These are phyloP conservation scores for Chlorella sp. DNA, from an alignment of 139 green algal species.

Conservation along the genomic window DNA sequence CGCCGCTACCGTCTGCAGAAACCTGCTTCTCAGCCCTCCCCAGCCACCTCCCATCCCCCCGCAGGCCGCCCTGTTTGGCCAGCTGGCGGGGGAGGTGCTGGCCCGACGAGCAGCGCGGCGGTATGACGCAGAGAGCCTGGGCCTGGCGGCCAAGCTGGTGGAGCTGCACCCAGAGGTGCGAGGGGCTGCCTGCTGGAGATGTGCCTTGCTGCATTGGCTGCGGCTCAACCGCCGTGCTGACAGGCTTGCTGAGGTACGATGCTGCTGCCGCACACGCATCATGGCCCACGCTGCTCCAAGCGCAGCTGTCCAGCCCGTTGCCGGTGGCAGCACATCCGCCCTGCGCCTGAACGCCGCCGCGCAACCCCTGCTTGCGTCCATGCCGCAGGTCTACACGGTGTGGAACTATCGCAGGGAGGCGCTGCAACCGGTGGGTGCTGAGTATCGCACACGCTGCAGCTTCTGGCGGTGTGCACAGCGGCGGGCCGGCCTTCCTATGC, in stretches of 20 bases:
- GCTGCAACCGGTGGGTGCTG: slow-evolving; percentile 41
- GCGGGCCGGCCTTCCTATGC: no score
- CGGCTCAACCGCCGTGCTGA: no score
- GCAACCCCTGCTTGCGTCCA: no score
- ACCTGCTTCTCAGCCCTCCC: neutral
- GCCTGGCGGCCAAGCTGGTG: slow-evolving; percentile 63
- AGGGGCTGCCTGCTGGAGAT: neutral
- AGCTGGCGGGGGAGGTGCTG: slow-evolving; percentile 68
- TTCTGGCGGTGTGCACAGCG: no score
- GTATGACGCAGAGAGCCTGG: slow-evolving; percentile 49
- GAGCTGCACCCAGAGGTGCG: slow-evolving; percentile 89
- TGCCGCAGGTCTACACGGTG: slow-evolving; percentile 78
- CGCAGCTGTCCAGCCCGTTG: no score
- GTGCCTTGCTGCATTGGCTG: no score
- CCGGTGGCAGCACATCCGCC: no score
- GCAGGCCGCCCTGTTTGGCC: slow-evolving; percentile 57
- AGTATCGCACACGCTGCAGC: no score
- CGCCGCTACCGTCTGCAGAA: slow-evolving; percentile 47
- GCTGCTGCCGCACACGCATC: no score
- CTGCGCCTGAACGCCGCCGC: no score
- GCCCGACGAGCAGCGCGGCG: neutral
- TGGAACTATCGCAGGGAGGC: slow-evolving; percentile 92
- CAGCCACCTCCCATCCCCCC: neutral
- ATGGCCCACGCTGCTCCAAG: no score
- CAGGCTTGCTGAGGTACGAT: no score